Base-by-base conservation (phyloP, 2,329 filamentous ascomycete species). In the Cyphellophora attinorum region DNA sequence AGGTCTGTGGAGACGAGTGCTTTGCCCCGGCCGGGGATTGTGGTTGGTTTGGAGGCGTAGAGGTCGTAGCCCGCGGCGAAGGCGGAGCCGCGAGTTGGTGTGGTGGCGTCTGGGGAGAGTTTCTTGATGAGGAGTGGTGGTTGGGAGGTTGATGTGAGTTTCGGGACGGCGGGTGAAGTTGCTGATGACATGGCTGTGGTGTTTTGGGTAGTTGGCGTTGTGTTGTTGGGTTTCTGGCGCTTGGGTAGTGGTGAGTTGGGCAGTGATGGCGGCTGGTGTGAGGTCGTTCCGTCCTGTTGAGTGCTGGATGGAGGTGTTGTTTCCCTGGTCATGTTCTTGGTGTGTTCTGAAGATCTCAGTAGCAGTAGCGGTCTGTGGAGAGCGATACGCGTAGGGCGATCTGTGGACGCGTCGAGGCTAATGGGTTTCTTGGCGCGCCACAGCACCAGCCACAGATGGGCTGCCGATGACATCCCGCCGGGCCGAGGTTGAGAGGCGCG, bases 11-110 rank as follows among this genome's bases (percentile, higher is more conserved):
- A 82, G 23, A 96, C 86, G 18, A 95, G 65, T 1, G 68, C 85
- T 62, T 93, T 86, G 47, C 86, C 88, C 40, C 84, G 72, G 2
- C 82, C 77, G 0, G 88, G 88, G 37, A 98, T 79, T 2, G 74
- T 72, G 3, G 79, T 80, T 23, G 81, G 74, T 52, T 76, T 75
- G 2, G 85, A 74, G 33, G 68, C 81, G 62, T 95, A 96, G 39
- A 98, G 56, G 60, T 98, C 91, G 64, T 96, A 96, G 21, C 91
- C 91, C 1, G 91, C 91, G 1, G 91, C 85, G 54, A 84, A 88
- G 34, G 79, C 81, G 47, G 84, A 93, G 47, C 91, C 91, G 36
- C 89, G 79, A 0, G 85, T 96, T 8, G 91, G 91, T 15, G 88
- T 70, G 30, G 72, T 74, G n/a, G 81, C 91, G 44, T 80, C 76